Evolutionary conservation across 2,329 filamentous ascomycete species (phyloP).

Genomic region (Pseudonectria foliicola): DNA sequence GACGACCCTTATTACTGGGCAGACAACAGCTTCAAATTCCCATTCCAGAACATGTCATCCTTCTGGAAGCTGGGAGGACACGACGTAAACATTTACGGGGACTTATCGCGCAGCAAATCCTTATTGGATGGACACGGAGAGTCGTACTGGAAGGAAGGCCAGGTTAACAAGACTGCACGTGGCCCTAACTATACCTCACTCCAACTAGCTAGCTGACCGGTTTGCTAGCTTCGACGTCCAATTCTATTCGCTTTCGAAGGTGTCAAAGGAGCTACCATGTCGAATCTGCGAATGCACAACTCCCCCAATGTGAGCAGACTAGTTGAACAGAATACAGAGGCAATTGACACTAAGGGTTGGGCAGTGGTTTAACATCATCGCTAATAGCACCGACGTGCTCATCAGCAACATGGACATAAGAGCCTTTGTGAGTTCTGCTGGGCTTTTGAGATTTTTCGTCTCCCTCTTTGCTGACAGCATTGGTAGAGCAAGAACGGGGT

Average conservation of each 20-base stretch:
- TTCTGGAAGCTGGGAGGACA: conserved; percentile 27
- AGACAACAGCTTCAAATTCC: conserved; percentile 53
- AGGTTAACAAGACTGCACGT: conserved; percentile 12
- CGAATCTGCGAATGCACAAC: conserved; percentile 53
- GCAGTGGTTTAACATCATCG: conserved; percentile 48
- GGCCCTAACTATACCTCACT: conserved; percentile 41
- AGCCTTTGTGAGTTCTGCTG: conserved; percentile 32
- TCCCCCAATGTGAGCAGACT: conserved; percentile 30
- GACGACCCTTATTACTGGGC: conserved; percentile 65
- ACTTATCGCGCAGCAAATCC: conserved; percentile 54
- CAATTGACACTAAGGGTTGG: neutral
- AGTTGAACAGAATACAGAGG: fast-evolving
- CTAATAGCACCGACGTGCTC: conserved; percentile 57
- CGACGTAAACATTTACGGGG: conserved; percentile 58
- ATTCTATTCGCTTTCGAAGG: conserved; percentile 17
- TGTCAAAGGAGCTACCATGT: conserved; percentile 46
- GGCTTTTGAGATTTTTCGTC: fast-evolving
- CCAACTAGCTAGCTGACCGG: conserved; percentile 43
- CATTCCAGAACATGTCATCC: conserved; percentile 56
- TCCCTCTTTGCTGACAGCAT: neutral
- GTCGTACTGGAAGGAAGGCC: conserved; percentile 16
- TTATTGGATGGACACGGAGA: conserved; percentile 48
- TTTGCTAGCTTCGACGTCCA: conserved; percentile 12
- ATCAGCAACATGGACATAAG: conserved; percentile 55
- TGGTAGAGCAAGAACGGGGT: conserved; percentile 15